Evolutionary conservation across 1,284 basidiomycete genomes (phyloP).

Genomic region (Schizophyllum commune): DNA sequence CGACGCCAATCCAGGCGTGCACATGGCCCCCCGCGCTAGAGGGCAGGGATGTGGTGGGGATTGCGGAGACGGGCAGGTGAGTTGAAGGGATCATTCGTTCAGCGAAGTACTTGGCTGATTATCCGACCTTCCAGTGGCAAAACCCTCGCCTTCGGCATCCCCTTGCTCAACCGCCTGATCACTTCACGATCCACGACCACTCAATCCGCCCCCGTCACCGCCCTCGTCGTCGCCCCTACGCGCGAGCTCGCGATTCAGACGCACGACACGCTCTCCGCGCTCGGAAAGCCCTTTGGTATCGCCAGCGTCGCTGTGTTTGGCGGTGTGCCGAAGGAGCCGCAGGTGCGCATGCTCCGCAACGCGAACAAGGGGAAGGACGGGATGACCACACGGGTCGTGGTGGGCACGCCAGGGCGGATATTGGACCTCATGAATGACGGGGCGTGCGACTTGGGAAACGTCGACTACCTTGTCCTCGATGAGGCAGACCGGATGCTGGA

Average conservation of each 20-base stretch:
- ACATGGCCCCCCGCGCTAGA: conserved; percentile 88
- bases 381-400: conserved; percentile 68
- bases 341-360: conserved; percentile 57
- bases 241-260: conserved; percentile 94
- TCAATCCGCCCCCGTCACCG: conserved; percentile 43
- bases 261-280: conserved; percentile 73
- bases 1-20: conserved; percentile 94
- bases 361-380: conserved; percentile 39
- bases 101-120: not conserved
- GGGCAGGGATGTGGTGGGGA: conserved; percentile 87
- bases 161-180: conserved; percentile 70
- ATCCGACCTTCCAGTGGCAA: conserved; percentile 61
- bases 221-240: conserved; percentile 89
- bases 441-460: conserved; percentile 77
- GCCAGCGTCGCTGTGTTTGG: conserved; percentile 87
- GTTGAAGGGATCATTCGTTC: conserved; percentile 7
- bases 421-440: conserved; percentile 87
- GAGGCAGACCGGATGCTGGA: conserved; percentile 99
- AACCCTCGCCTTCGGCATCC: conserved; percentile 94
- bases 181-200: conserved; percentile 8
- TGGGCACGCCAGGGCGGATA: conserved; percentile 92
- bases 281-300: conserved; percentile 75
- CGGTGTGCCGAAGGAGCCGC: conserved; percentile 84
- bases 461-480: conserved; percentile 90
- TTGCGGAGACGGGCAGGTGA: conserved; percentile 93